A percentile compares a stretch with the other conserved stretches of the same genome.
These are phyloP conservation scores for Cyclostephanos invisitatus DNA, from an alignment of 108 stramenopile species.

Conservation along the genomic window DNA sequence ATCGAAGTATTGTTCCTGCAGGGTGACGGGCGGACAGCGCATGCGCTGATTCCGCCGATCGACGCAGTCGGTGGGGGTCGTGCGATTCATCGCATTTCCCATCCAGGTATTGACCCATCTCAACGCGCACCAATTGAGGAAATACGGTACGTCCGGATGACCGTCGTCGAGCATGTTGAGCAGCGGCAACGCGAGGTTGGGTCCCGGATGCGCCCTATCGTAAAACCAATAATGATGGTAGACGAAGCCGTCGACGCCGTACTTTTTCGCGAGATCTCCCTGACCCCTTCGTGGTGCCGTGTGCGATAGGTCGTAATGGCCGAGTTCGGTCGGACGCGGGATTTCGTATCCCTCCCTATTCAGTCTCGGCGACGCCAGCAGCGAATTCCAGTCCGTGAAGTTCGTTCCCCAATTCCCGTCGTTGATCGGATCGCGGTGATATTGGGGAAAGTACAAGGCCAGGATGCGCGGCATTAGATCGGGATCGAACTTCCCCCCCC, in stretches of 20 bases:
- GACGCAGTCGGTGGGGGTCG: slow-evolving; percentile 32
- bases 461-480: slow-evolving; percentile 6
- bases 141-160: slow-evolving; percentile 61
- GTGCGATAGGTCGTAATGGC: slow-evolving; percentile 59
- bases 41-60: not conserved
- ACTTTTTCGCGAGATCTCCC: slow-evolving; percentile 51
- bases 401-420: slow-evolving; percentile 64
- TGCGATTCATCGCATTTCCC: slow-evolving; percentile 45
- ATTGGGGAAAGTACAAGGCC: slow-evolving; percentile 71
- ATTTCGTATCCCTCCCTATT: slow-evolving; percentile 51
- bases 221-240: slow-evolving; percentile 78
- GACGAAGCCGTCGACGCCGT: slow-evolving; percentile 68
- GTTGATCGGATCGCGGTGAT: slow-evolving; percentile 65
- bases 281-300: slow-evolving; percentile 40
- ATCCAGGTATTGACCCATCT: slow-evolving; percentile 63
- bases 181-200: slow-evolving; percentile 52
- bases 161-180: slow-evolving; percentile 65
- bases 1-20: slow-evolving; percentile 64
- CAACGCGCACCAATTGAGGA: slow-evolving; percentile 59
- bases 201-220: slow-evolving; percentile 52
- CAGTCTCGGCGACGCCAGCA: slow-evolving; percentile 41
- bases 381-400: slow-evolving; percentile 68
- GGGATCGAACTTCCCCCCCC: not conserved
- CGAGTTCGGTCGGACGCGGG: slow-evolving; percentile 56
- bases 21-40: slow-evolving; percentile 1